These are phyloP conservation scores for Daedalea quercina DNA, from an alignment of 768 basidiomycete species.

Conservation along the genomic window DNA sequence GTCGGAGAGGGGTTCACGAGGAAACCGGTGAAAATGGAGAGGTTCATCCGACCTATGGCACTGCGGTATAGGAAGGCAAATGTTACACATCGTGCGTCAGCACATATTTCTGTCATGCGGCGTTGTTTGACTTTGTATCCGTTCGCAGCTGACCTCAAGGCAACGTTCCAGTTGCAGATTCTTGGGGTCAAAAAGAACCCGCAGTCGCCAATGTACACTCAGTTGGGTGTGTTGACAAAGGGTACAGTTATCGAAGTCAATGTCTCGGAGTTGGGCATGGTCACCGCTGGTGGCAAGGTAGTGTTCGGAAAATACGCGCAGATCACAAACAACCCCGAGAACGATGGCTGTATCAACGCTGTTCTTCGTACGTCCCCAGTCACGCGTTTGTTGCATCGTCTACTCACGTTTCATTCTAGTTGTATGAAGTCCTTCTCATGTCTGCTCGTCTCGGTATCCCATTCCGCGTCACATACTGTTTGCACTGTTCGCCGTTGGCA, in stretches of 20 bases:
- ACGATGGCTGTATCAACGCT: slow-evolving; percentile 94
- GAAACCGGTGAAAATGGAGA: slow-evolving; percentile 98
- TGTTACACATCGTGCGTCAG: slow-evolving; percentile 89
- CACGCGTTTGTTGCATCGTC: not conserved
- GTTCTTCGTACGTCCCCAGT: slow-evolving; percentile 64
- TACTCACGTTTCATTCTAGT: too few relatives aligned
- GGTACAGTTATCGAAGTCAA: slow-evolving; percentile 99
- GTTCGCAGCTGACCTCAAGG: slow-evolving; percentile 82
- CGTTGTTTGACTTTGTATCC: not conserved
- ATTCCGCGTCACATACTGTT: slow-evolving; percentile 3
- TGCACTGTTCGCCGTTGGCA: not conserved
- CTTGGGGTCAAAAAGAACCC: slow-evolving; percentile 99
- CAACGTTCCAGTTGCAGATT: slow-evolving; percentile 98
- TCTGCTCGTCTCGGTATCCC: not conserved
- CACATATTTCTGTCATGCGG: not conserved
- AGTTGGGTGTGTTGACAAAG: slow-evolving; percentile 95
- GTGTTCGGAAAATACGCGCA: slow-evolving; percentile 93
- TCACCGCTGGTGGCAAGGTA: slow-evolving; percentile 93
- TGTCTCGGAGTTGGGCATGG: slow-evolving; percentile 96
- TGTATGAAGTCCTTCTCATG: slow-evolving; percentile 5
- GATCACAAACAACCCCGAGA: slow-evolving; percentile 92
- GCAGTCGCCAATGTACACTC: slow-evolving; percentile 96
- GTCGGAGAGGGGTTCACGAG: slow-evolving; percentile 97
- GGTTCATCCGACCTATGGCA: slow-evolving; percentile 97
- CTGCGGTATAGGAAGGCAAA: slow-evolving; percentile 97